phyloP scores from a whole-genome alignment of 2,329 filamentous ascomycete genomes.

The Talaromyces sp. region DNA sequence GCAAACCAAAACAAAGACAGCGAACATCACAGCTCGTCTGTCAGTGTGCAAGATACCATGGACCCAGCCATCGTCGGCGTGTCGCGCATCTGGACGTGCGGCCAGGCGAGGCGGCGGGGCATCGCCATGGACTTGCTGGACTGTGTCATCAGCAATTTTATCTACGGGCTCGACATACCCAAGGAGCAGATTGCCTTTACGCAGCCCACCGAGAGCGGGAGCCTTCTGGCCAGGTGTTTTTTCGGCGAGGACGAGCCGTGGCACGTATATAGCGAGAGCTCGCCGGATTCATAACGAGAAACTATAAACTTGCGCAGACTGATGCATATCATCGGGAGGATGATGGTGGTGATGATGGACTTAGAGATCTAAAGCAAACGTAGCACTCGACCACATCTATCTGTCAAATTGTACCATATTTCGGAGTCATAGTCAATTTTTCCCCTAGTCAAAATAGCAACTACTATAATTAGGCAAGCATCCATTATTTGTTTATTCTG shows the following conservation, averaged over 20 bases:
- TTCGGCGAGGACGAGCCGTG: slow-evolving; percentile 52
- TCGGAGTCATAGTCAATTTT: background rate
- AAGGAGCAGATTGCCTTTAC: slow-evolving; percentile 58
- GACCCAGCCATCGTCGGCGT: slow-evolving; percentile 54
- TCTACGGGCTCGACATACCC: slow-evolving; percentile 50
- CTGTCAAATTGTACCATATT: background rate
- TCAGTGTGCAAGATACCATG: slow-evolving; percentile 40
- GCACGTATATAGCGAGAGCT: slow-evolving; percentile 52
- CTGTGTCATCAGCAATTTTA: slow-evolving; percentile 49
- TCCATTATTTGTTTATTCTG: background rate
- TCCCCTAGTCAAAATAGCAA: background rate
- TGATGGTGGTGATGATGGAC: background rate
- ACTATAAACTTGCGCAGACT: background rate
- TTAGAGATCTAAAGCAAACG: background rate
- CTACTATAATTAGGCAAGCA: background rate
- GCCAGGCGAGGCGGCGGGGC: slow-evolving; percentile 50
- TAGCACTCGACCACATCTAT: background rate
- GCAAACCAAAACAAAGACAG: slow-evolving; percentile 14
- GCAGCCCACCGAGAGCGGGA: slow-evolving; percentile 60
- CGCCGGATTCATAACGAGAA: slow-evolving; percentile 13
- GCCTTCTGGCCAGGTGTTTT: slow-evolving; percentile 53
- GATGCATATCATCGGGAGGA: background rate
- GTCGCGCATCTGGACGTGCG: slow-evolving; percentile 61
- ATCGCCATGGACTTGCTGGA: slow-evolving; percentile 56
- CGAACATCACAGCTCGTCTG: slow-evolving; percentile 31